Conservation (phyloP, 768 basidiomycete genomes). For the Mrakia hoshinonis region DNA sequence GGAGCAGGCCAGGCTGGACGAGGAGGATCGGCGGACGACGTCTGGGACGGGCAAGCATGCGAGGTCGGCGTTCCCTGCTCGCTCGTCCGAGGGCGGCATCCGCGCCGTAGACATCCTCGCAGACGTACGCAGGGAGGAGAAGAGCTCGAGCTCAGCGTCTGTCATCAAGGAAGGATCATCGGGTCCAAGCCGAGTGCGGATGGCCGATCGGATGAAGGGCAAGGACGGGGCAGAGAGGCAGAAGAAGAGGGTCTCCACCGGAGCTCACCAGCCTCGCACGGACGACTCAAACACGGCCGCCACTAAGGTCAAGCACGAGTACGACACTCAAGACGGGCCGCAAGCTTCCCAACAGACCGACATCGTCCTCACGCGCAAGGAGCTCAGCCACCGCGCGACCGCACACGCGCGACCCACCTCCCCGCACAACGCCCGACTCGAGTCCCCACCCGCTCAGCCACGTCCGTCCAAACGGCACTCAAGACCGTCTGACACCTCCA, state of each 20-base stretch:
- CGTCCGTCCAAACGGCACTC: background rate
- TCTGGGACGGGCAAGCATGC: background rate
- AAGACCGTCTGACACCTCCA: background rate
- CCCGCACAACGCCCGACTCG: background rate
- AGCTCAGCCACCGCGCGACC: background rate
- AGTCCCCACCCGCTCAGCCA: background rate
- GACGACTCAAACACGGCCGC: background rate
- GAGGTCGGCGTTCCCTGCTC: background rate
- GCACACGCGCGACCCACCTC: background rate
- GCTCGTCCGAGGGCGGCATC: background rate
- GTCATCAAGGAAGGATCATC: background rate
- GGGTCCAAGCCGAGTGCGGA: background rate
- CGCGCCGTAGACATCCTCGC: conserved; percentile 8
- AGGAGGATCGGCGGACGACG: background rate
- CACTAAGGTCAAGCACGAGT: background rate
- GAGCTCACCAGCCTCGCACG: background rate
- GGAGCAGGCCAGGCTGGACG: background rate
- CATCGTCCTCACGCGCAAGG: conserved; percentile 11
- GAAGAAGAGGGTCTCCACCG: background rate
- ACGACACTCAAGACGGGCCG: background rate
- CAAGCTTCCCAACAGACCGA: no score
- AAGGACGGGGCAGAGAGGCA: conserved; percentile 9
- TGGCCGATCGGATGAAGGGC: conserved; percentile 19
- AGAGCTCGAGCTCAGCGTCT: background rate
- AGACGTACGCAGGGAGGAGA: background rate